Base-by-base conservation (phyloP, 2,329 filamentous ascomycete species). In the Clonostachys byssicola region DNA sequence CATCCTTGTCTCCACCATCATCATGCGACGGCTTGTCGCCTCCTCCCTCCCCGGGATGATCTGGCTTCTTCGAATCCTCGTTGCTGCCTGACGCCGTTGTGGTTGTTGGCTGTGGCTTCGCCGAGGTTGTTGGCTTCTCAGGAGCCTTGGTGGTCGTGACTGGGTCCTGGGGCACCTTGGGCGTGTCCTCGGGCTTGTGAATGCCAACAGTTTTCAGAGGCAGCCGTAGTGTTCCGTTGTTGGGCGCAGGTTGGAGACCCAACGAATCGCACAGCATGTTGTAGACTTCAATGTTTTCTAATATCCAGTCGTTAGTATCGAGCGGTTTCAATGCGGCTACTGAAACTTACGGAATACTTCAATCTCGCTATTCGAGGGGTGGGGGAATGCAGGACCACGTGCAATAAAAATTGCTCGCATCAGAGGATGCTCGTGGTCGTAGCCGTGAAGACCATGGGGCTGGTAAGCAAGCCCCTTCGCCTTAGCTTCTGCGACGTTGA, bases 401-500 rank as follows among this genome's bases (percentile, higher is more conserved):
- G 94, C 94, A 43, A 97, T 77, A 58, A 99, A 99, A 40, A 99
- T 95, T 1, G 94, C 92, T 38, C 94, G 77, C 94, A 99, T 99
- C 41, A 99, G 74, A 1, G 92, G 92, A 62, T 99, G 86, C 59
- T 95, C 86, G 58, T 96, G 86, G 62, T 99, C 94, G 61, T 97
- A 99, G 2, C 94, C 94, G 61, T 99, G 94, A 3, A 99, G 71
- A 3, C 94, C 94, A 30, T 79, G 80, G 0, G 94, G 94, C 54
- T 86, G 78, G 60, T 96, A 99, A 0, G 81, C 73, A 12, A 80
- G 63, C 0, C 81, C 82, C 12, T 82, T 81, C 46, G 77, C 73
- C 51, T 83, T 75, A 1, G 80, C 89, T 43, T 86, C 75, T 36
- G 63, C 55, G 6, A 95, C 78, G 53, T 95, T 77, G 54, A 95